phyloP scores from a whole-genome alignment of 495 filamentous ascomycete species.

The Daldinia childiae region DNA sequence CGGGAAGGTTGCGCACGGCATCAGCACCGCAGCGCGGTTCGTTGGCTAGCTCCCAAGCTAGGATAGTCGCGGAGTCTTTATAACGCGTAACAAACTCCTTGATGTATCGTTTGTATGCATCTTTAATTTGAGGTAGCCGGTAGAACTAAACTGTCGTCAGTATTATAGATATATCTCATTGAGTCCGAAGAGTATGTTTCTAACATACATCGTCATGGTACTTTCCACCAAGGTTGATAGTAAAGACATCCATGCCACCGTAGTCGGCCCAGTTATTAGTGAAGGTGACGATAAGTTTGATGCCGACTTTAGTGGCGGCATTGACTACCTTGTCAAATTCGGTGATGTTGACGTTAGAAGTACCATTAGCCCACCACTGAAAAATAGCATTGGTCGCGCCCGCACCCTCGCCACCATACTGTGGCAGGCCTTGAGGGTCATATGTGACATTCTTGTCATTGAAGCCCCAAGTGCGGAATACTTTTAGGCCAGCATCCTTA shows the following conservation, averaged over 20 bases:
- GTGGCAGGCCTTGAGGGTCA: constrained; percentile 49
- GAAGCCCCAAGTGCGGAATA: constrained; percentile 64
- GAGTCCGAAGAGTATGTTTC: not conserved
- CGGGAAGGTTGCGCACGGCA: constrained; percentile 47
- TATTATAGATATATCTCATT: not conserved
- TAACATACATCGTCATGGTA: constrained; percentile 35
- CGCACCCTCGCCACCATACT: constrained; percentile 61
- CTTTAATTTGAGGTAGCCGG: constrained; percentile 63
- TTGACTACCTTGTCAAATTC: constrained; percentile 67
- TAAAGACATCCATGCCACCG: constrained; percentile 72
- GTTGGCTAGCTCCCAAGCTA: constrained; percentile 78
- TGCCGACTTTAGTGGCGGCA: constrained; percentile 62
- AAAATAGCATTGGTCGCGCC: constrained; percentile 62
- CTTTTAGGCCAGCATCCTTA: constrained; percentile 65
- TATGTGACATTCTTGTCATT: constrained; percentile 66
- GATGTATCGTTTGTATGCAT: constrained; percentile 70
- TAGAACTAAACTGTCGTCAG: constrained; percentile 62
- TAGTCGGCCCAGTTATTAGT: constrained; percentile 72
- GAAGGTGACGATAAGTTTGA: constrained; percentile 65
- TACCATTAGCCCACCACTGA: constrained; percentile 56
- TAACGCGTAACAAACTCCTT: constrained; percentile 70
- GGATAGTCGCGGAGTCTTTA: constrained; percentile 63
- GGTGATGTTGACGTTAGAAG: constrained; percentile 64
- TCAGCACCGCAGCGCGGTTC: constrained; percentile 72
- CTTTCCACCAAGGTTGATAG: constrained; percentile 65